Conservation (phyloP, 768 basidiomycete species). For the Ramaria rubella region DNA sequence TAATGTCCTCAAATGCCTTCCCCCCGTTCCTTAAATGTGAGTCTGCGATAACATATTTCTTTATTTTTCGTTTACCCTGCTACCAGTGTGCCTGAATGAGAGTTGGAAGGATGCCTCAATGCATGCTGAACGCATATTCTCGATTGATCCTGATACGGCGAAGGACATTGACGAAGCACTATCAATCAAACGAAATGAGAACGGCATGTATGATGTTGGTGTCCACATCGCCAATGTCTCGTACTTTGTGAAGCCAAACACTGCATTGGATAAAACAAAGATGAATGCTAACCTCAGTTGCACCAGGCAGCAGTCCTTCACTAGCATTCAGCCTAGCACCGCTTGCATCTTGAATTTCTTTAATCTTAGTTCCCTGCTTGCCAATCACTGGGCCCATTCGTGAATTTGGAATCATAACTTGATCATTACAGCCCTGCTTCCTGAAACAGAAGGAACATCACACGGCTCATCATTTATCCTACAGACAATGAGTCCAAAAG, state of each 20-base stretch:
- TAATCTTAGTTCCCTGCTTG: conserved; percentile 95
- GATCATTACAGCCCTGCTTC: conserved; percentile 97
- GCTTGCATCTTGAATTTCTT: conserved; percentile 98
- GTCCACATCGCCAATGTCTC: conserved; percentile 97
- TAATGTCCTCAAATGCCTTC: conserved; percentile 89
- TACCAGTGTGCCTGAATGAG: conserved; percentile 77
- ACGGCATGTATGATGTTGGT: conserved; percentile 88
- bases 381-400: conserved; percentile 99
- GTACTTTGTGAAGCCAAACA: conserved; percentile 90
- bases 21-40: conserved; percentile 91
- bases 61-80: conserved; percentile 13
- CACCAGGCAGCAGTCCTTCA: conserved; percentile 97
- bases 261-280: conserved; percentile 64
- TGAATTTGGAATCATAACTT: conserved; percentile 99
- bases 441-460: conserved; percentile 94
- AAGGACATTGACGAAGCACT: conserved; percentile 95
- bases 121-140: conserved; percentile 79
- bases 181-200: conserved; percentile 81
- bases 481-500: conserved; percentile 96
- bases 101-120: conserved; percentile 88
- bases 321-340: conserved; percentile 94
- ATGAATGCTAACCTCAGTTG: conserved; percentile 75
- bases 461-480: conserved; percentile 99
- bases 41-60: conserved; percentile 25
- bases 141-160: conserved; percentile 84